Base-by-base conservation (phyloP, 805 yeast species). In the Monosporozyma unispora region DNA sequence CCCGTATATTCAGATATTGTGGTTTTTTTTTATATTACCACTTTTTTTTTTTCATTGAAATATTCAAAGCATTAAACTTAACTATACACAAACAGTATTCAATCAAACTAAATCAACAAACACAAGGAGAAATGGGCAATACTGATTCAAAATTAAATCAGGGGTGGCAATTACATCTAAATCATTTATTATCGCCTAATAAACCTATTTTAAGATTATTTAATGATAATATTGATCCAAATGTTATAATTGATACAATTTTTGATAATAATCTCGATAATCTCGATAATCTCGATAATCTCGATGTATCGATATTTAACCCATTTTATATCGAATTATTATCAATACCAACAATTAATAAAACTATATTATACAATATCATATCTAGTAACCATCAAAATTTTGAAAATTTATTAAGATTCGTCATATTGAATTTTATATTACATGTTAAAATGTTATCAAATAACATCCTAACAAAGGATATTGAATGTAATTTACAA, bases 131-230 rank as follows among this genome's bases (percentile, higher is more conserved):
- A 40, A 87, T 87, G 95, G 89, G 84, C 40, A 77, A 82, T 29
- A 70, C 82, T n/a, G 91, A 85, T 50, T 85, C 90, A 22, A 82
- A 75, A 59, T 68, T 78, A 37, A 54, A 47, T 40, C 70, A 71
- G 48, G 77, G 79, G 10, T 62, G 59, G 64, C 80, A 78, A 61
- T 76, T 75, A 58, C 87, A 81, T 58, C 76, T 60, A 16, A 48
- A 50, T 21, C 50, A 48, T 37, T 43, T 61, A 18, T 18, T 18
- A 18, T 37, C 21, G 4, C 5, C 10, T 3, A 10, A 39, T 39
- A 2, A 39, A 39, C 21, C 16, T 39, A n/a, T n/a, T n/a, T n/a
- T n/a, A n/a, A n/a, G n/a, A n/a, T 25, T 25, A 14, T 39, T 39
- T 22, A 21, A 39, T 4, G 42, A 21, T 9, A 39, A 39, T 39